Evolutionary conservation across 1,284 basidiomycete species (phyloP).

Genomic region (Cryptococcus amylolentus): DNA sequence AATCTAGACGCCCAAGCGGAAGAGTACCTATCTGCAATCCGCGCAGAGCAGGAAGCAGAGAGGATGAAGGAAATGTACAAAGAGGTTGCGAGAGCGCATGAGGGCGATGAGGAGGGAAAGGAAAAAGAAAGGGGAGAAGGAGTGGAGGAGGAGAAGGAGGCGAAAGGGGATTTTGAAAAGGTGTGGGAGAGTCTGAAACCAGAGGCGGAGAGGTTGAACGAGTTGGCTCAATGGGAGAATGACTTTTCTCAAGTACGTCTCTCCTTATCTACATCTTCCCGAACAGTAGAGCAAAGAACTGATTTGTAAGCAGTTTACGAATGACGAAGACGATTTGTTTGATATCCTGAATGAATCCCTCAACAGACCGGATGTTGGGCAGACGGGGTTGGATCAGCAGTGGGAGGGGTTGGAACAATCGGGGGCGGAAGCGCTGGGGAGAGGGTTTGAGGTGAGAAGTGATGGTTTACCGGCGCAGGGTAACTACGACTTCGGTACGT

Average conservation of each 20-base stretch:
- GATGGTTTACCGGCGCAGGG: slow-evolving; percentile 69
- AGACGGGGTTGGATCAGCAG: slow-evolving; percentile 38
- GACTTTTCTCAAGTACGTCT: slow-evolving; percentile 67
- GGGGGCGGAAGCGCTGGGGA: slow-evolving; percentile 2
- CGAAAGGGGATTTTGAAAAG: slow-evolving; percentile 51
- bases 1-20: too few species aligned
- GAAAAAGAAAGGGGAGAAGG: slow-evolving; percentile 51
- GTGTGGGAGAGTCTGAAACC: slow-evolving; percentile 52
- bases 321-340: slow-evolving; percentile 47
- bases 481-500: slow-evolving; percentile 68
- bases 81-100: slow-evolving; percentile 49
- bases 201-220: slow-evolving; percentile 54
- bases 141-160: slow-evolving; percentile 43
- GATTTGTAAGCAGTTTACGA: slow-evolving; percentile 29
- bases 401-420: slow-evolving; percentile 34
- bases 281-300: neutral
- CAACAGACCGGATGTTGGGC: slow-evolving; percentile 41
- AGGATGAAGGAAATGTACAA: slow-evolving; percentile 49
- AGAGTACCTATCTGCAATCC: too few species aligned
- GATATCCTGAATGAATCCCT: slow-evolving; percentile 41
- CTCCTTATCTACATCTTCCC: neutral
- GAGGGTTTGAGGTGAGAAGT: slow-evolving; percentile 28
- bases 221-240: slow-evolving; percentile 80
- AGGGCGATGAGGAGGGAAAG: slow-evolving; percentile 8
- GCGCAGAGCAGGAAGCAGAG: slow-evolving; percentile 13